Percentiles rank a stretch among this genome's conserved stretches.
Evolutionary conservation across 2,329 filamentous ascomycete species (phyloP).

Genomic region (Penicillium glabrum): DNA sequence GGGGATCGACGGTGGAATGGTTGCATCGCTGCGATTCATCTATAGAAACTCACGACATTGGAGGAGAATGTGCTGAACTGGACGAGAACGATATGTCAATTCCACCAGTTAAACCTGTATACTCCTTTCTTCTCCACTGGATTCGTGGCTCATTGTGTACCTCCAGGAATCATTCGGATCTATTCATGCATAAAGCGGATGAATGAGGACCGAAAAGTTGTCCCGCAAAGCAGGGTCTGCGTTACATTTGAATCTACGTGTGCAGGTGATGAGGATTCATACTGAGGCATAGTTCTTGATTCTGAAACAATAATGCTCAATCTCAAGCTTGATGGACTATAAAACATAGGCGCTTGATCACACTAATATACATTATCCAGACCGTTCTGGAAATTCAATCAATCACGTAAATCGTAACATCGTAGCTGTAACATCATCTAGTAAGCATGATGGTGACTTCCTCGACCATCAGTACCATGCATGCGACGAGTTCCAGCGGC

Average conservation of each 20-base stretch:
- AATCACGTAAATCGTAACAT: not conserved
- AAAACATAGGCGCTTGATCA: not conserved
- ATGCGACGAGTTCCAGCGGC: slow-evolving; percentile 72
- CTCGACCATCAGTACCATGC: slow-evolving; percentile 71
- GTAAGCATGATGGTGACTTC: slow-evolving; percentile 33
- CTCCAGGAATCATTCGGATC: too few relatives aligned
- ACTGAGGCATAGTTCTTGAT: too few relatives aligned
- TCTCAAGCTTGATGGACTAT: not conserved
- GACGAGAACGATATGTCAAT: not conserved
- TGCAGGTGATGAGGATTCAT: not conserved
- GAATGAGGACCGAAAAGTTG: not conserved
- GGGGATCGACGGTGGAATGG: not conserved
- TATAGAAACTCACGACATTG: not conserved
- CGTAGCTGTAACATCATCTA: not conserved
- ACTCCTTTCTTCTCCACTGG: not conserved
- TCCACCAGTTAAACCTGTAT: not conserved
- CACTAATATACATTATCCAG: not conserved
- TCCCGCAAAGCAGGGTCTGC: not conserved
- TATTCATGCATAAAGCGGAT: not conserved
- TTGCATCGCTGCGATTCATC: not conserved
- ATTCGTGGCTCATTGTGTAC: not conserved
- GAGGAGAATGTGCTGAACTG: not conserved
- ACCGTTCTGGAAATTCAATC: not conserved
- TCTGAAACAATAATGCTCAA: not conserved
- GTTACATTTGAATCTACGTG: not conserved